Base-by-base conservation (phyloP, 2,329 filamentous ascomycete genomes). In the Trichoderma sp. region DNA sequence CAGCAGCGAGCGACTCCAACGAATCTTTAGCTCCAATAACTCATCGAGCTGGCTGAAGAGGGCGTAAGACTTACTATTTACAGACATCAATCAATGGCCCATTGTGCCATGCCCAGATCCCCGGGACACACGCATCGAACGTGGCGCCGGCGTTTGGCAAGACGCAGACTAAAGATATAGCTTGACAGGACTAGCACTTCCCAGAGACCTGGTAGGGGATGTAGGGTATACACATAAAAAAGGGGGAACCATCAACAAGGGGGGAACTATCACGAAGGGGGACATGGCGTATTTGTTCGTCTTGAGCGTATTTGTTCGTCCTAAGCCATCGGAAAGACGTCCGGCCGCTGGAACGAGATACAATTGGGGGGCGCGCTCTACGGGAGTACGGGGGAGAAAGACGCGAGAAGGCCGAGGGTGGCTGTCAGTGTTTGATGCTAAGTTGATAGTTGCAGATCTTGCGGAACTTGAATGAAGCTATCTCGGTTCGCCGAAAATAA, bases 361-460 rank as follows among this genome's bases (percentile, higher is more conserved):
- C 41, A 45, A 45, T 45, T 45, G 16, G 41, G 38, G 6, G 0
- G 16, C 41, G 18, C 41, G 41, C 41, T 45, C 16, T 18, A 56
- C n/a, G 67, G 11, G 11, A 41, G 11, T 6, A 45, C 18, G 11
- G 27, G 24, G 33, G 3, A 41, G 14, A 56, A 68, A 56, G 65
- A 68, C 45, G 45, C 65, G 65, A 68, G 38, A 56, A 68, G 29
- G 27, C 24, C 56, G 68, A 50, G 56, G 68, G 68, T 63, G 67
- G 67, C 66, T 71, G 21, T 8, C 21, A 31, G 35, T n/a, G 7
- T 45, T 45, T 63, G 38, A 18, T 71, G 12, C 31, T 63, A 63
- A 12, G 41, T 45, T 11, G 7, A 59, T 71, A 50, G 59, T 1
- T 63, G 24, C 56, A 71, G 56, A 71, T 63, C 18, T 33, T 33